Evolutionary conservation across 306 rosid species (phyloP).

Genomic region (Rosa rugosa): DNA sequence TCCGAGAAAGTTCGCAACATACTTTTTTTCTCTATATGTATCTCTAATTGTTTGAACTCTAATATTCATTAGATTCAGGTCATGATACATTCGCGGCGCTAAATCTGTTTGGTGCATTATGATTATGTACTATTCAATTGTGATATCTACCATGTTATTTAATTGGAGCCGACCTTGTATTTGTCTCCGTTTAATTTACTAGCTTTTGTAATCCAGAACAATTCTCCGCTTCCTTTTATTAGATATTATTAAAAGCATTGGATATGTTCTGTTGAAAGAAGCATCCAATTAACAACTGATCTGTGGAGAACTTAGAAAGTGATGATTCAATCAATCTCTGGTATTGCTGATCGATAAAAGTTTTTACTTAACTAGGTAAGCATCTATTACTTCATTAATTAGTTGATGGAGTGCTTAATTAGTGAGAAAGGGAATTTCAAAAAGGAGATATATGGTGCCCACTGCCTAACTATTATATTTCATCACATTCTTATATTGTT

Average conservation of each 20-base stretch:
- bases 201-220: background rate
- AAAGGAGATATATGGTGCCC: background rate
- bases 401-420: background rate
- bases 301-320: constrained; percentile 17
- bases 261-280: constrained; percentile 14
- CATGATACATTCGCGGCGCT: constrained; percentile 38
- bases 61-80: constrained; percentile 24
- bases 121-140: constrained; percentile 1
- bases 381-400: background rate
- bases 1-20: background rate
- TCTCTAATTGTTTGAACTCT: constrained; percentile 18
- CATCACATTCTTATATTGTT: background rate
- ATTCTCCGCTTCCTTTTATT: background rate
- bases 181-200: background rate
- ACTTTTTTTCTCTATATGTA: background rate
- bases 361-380: background rate
- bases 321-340: background rate
- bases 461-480: background rate
- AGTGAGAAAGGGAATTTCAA: background rate
- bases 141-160: background rate
- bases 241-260: constrained; percentile 15
- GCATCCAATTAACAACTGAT: constrained; percentile 9
- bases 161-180: constrained; percentile 6
- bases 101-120: constrained; percentile 36
- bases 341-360: background rate